Evolutionary conservation across 2,329 filamentous ascomycete species (phyloP), one percentile per base, ranked within the genome.

Genomic region (Venturia asperata): DNA sequence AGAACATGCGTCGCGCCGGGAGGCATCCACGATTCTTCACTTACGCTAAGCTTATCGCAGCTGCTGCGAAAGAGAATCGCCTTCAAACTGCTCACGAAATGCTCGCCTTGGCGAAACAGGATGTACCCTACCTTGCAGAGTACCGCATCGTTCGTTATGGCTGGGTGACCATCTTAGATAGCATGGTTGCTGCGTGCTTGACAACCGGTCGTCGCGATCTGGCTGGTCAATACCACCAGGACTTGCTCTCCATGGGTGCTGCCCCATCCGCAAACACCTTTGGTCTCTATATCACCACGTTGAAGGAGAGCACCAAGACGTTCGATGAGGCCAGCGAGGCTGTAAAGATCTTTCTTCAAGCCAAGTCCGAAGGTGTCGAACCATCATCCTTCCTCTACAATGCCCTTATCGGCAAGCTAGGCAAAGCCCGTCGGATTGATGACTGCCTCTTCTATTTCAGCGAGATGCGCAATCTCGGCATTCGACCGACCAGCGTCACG

Each of bases 371-470:
- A 78, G 92, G 93, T 66, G 94, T 99, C 17, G 91, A 96, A 77
- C 92, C 94, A 24, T 96, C 90, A 61, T 96, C 93, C 0, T 99
- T 99, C 83, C 78, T 99, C 68, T 99, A 97, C 84, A 99, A 99
- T 72, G 94, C 94, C 62, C 83, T 99, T 39, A 99, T 99, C 70
- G 94, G 94, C 73, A 99, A 99, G 81, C 87, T 99, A 49, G 94
- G 94, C 73, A 97, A 97, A 82, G 94, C 94, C 65, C 90, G 94
- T 64, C 92, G 94, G 67, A 97, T 99, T 68, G 94, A 99, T 70
- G 94, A 99, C 79, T 97, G 93, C 74, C 85, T 99, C 30, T 95
- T 94, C 76, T 97, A 97, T 82, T 99, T 99, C 77, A 89, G 90
- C 34, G 94, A 97, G 80, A 99, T 99, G 94, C 90, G 94, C 71